Percentiles rank a stretch among this genome's conserved stretches.
Conservation (phyloP, 1,284 basidiomycete species). For the Takashimella tepidaria region DNA sequence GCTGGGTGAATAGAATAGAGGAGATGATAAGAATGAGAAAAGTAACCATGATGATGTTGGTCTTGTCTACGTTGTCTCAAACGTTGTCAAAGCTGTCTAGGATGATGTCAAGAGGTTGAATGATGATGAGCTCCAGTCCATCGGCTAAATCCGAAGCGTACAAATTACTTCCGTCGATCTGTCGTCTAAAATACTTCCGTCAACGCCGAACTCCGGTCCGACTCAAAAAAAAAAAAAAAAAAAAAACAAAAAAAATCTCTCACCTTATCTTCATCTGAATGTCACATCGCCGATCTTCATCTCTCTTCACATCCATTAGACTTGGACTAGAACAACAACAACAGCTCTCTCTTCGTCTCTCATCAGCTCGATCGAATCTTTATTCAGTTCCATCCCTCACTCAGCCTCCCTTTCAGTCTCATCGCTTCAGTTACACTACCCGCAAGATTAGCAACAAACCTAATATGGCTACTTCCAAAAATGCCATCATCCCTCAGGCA, state of each 20-base stretch:
- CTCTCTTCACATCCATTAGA: neutral
- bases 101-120: neutral
- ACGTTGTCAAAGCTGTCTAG: neutral
- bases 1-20: neutral
- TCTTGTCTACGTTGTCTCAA: neutral
- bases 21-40: neutral
- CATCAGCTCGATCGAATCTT: neutral
- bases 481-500: slow-evolving; percentile 35
- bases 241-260: neutral
- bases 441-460: slow-evolving; percentile 8
- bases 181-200: too few species aligned
- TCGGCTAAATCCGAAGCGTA: too few species aligned
- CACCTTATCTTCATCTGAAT: neutral
- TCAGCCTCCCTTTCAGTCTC: neutral
- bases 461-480: slow-evolving; percentile 25
- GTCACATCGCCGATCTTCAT: neutral
- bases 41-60: too few species aligned
- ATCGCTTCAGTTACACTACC: neutral
- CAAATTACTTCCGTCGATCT: too few species aligned
- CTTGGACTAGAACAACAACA: neutral
- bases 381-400: too few species aligned
- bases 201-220: too few species aligned
- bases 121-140: neutral
- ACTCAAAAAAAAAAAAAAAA: neutral
- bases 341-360: neutral